Evolutionary conservation across 352 stramenopile genomes (phyloP), one percentile per base, ranked within the genome.

Genomic region (Globisporangium emineosum): DNA sequence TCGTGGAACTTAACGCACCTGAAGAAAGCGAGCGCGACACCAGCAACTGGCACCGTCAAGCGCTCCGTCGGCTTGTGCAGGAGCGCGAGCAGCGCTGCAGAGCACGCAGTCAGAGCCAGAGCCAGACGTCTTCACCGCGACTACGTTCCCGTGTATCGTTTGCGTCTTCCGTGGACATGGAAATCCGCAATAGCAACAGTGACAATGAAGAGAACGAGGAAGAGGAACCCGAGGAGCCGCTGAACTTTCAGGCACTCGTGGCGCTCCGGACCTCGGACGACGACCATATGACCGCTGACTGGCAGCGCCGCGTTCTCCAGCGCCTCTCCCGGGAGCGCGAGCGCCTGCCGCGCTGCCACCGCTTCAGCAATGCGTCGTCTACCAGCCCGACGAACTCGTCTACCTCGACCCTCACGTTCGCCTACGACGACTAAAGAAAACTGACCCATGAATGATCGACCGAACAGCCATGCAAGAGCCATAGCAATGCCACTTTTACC

Each of bases 11-110:
- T 40, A n/a, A 45, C 21, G 57, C 60, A 42, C 53, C 57, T 9
- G 67, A 72, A 55, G 61, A 73, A 21, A 55, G 7, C 3, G 30
- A 51, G 12, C 49, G 17, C 0, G 66, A 68, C 57, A 52, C 30
- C 17, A 59, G 52, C 25, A 69, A 43, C 27, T 86, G 72, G 72
- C 71, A 80, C 50, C 66, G 65, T 25, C 57, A 66, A 4, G 71
- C 79, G 19, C 63, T 91, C 15, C 71, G 64, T 8, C 65, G 62
- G n/a, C 67, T 90, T 1, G 70, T 73, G 32, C 61, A 70, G 43
- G 68, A 80, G 30, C 80, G 76, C 8, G 47, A 84, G 57, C 67
- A 71, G 55, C 72, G 49, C 50, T 30, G 21, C 45, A 49, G 43
- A n/a, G 60, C 55, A 17, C 50, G 49, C 29, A 49, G 21, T 1